Base-by-base conservation (phyloP, 2,329 filamentous ascomycete genomes). In the Aspergillus versicolor region DNA sequence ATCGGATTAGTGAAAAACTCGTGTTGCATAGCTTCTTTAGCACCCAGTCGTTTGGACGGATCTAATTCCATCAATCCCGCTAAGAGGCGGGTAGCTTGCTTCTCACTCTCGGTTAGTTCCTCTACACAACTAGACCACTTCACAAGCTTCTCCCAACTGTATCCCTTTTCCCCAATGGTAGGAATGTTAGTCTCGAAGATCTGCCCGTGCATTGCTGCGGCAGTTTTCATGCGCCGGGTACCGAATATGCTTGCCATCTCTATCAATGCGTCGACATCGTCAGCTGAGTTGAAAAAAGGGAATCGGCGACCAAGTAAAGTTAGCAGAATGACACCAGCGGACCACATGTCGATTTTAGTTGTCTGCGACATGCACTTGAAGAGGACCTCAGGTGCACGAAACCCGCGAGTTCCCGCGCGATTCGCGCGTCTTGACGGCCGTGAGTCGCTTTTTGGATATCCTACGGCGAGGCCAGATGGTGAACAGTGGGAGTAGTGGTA, bases 211-310 rank as follows among this genome's bases (percentile, higher is more conserved):
- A 96, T 80, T 17, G 91, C 79, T 0, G 91, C 91, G 3, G 89
- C 90, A 34, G 84, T 80, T 69, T 88, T 90, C 93, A 99, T 97
- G 57, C 88, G 86, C 70, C 84, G 87, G 42, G 83, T 82, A 49
- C 94, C 94, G 72, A 97, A 97, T 59, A 99, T 96, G 57, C 91
- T 96, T 37, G 92, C 90, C 64, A 99, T 95, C 75, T 99, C 94
- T 64, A 99, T 93, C 83, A 97, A 89, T 51, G 94, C 94, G 70
- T 99, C 94, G 47, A 99, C 89, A 67, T 99, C 94, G 72, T 99
- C 94, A n/a, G 92, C 89, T 45, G 91, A 96, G 76, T 99, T 97
- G 82, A 99, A 99, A 76, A 99, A 99, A 1, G 94, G 94, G 67
- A 99, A 99, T 4, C 94, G 87, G 56, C 89, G 89, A 41, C 90